Conservation (phyloP, 306 rosid genomes). For the Carpinus fangiana region DNA sequence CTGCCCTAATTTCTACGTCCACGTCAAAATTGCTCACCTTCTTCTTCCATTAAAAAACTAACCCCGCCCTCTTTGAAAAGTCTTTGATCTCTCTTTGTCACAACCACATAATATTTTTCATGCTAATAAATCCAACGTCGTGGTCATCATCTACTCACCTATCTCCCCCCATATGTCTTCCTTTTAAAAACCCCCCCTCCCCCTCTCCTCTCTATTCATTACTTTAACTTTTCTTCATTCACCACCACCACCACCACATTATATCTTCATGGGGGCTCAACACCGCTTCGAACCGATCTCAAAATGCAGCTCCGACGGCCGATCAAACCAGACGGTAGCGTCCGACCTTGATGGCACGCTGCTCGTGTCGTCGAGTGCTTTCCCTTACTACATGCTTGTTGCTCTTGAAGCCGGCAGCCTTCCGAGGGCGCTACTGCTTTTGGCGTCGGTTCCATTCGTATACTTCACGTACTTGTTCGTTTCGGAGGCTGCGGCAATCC, state of each 20-base stretch:
- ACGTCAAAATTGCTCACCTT: neutral
- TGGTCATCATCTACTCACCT: slow-evolving; percentile 14
- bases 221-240: slow-evolving; percentile 21
- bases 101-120: slow-evolving; percentile 28
- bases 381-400: slow-evolving; percentile 88
- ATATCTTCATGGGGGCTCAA: slow-evolving; percentile 51
- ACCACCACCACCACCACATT: neutral
- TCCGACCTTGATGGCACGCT: slow-evolving; percentile 89
- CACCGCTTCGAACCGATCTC: slow-evolving; percentile 59
- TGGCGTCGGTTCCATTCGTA: slow-evolving; percentile 56
- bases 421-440: slow-evolving; percentile 59
- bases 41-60: too few relatives aligned
- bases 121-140: slow-evolving; percentile 27
- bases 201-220: slow-evolving; percentile 33
- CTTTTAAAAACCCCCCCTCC: slow-evolving; percentile 49
- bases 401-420: slow-evolving; percentile 89
- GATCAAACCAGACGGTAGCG: slow-evolving; percentile 75
- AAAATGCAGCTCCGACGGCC: slow-evolving; percentile 53
- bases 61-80: too few relatives aligned
- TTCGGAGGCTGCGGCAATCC: slow-evolving; percentile 66
- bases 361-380: slow-evolving; percentile 61
- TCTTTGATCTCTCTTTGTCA: neutral
- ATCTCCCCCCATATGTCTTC: slow-evolving; percentile 7
- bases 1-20: slow-evolving; percentile 41
- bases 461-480: slow-evolving; percentile 62